phyloP scores from a whole-genome alignment of 1,284 basidiomycete genomes.

The Leccinum cinnamomeum region DNA sequence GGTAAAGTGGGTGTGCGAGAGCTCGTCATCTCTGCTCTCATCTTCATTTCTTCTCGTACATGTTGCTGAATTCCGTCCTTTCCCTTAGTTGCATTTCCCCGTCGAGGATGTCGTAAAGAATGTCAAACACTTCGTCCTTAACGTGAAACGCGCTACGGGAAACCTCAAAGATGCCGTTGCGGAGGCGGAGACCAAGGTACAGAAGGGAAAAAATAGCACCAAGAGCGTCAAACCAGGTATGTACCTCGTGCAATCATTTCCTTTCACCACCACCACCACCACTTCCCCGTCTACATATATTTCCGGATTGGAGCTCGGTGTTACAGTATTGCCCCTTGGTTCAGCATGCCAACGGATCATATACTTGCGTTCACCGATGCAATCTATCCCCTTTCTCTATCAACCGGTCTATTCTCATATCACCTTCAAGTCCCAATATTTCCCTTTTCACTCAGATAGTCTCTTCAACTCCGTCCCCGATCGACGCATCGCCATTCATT shows the following conservation, averaged over 20 bases:
- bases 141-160: constrained; percentile 76
- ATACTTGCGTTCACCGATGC: background rate
- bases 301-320: constrained; percentile 1
- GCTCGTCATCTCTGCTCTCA: background rate
- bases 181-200: constrained; percentile 31
- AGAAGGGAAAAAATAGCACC: constrained; percentile 40
- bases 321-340: background rate
- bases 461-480: constrained; percentile 11
- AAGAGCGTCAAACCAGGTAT: constrained; percentile 41
- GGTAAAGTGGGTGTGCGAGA: constrained; percentile 50
- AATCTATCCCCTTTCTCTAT: background rate
- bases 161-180: constrained; percentile 50
- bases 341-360: constrained; percentile 3
- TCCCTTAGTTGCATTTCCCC: constrained; percentile 68
- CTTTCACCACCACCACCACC: background rate
- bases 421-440: constrained; percentile 4
- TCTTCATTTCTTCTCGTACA: background rate
- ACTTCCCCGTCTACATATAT: background rate
- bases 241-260: constrained; percentile 15
- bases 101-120: constrained; percentile 78
- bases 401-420: background rate
- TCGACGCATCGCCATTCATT: constrained; percentile 12
- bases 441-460: constrained; percentile 1
- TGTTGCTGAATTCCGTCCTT: constrained; percentile 6
- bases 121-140: constrained; percentile 73